Conservation (phyloP, 441 rosid species). For the Cnidoscolus chayamansa region DNA sequence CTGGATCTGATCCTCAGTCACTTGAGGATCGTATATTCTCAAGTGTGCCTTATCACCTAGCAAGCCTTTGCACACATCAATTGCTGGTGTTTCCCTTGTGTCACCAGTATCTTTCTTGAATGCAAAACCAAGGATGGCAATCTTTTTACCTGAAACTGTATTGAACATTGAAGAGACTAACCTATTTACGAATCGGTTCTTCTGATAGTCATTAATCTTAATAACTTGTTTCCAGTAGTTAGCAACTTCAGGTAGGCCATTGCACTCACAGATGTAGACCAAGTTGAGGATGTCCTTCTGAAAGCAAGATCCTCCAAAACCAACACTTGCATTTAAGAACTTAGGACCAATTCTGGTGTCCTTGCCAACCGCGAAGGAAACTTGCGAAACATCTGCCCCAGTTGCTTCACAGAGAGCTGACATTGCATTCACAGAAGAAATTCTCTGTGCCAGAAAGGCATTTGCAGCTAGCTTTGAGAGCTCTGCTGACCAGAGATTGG, state of each 20-base stretch:
- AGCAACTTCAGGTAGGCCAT: conserved; percentile 12
- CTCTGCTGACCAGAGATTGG: background rate
- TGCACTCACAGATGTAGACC: conserved; percentile 14
- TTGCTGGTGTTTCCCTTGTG: background rate
- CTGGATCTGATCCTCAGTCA: background rate
- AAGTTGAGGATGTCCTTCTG: conserved; percentile 5
- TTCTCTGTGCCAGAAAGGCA: no score
- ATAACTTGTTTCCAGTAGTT: conserved; percentile 14
- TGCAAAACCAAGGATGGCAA: no score
- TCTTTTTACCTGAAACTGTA: no score
- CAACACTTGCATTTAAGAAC: background rate
- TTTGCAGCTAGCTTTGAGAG: background rate
- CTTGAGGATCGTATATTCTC: background rate
- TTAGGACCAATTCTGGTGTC: background rate
- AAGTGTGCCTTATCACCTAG: background rate
- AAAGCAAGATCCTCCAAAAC: background rate
- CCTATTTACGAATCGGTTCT: no score
- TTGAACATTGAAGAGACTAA: no score
- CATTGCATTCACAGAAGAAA: no score
- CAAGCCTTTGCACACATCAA: background rate
- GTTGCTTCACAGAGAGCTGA: no score
- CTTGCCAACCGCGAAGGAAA: background rate
- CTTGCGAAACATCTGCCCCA: background rate
- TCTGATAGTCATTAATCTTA: background rate
- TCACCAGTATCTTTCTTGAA: no score